A percentile compares a stretch with the other conserved stretches of the same genome.
phyloP scores from a whole-genome alignment of 768 basidiomycete species.

The Lentinula raphanica region DNA sequence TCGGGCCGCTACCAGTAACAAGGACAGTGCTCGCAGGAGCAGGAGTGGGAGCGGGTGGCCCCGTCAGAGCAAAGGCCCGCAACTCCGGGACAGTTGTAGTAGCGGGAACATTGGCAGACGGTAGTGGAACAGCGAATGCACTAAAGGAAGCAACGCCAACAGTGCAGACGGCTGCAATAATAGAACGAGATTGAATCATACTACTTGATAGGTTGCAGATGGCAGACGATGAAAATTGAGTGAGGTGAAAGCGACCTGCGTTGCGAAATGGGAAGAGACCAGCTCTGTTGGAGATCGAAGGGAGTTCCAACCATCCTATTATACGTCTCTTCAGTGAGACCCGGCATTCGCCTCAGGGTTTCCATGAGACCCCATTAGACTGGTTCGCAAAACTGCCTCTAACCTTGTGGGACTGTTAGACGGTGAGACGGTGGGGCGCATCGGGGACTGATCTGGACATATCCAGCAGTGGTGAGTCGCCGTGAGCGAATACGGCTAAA shows the following conservation, averaged over 20 bases:
- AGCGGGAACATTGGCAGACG: not conserved
- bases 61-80: no score
- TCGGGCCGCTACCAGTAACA: not conserved
- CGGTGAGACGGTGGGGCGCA: no score
- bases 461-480: no score
- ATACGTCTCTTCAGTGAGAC: not conserved
- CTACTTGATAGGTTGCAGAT: not conserved
- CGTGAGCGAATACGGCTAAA: no score
- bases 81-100: no score
- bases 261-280: not conserved
- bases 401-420: no score
- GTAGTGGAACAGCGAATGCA: not conserved
- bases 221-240: not conserved
- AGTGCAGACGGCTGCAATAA: not conserved
- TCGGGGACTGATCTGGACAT: no score
- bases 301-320: not conserved
- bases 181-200: not conserved
- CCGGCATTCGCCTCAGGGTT: no score
- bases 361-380: no score
- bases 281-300: not conserved
- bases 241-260: not conserved
- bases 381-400: no score
- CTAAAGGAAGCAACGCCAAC: not conserved
- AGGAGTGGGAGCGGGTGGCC: not conserved
- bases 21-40: no score